Evolutionary conservation across 768 basidiomycete species (phyloP).

Genomic region (Suillus weaverae): DNA sequence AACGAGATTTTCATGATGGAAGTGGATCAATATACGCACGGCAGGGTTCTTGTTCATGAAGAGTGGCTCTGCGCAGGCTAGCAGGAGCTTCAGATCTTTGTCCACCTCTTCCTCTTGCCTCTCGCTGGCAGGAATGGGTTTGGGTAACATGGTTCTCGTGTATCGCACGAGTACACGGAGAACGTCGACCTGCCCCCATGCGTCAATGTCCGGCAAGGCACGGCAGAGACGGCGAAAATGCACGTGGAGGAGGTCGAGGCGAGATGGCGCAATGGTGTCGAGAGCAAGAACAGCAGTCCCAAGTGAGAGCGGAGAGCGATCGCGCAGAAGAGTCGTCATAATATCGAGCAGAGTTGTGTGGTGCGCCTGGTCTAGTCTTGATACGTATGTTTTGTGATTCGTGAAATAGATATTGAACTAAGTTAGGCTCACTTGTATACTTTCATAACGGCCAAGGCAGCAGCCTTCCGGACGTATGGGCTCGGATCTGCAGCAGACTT

Average conservation of each 20-base stretch:
- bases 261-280: constrained; percentile 80
- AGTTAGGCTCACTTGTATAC: constrained; percentile 63
- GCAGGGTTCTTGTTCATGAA: constrained; percentile 88
- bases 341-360: constrained; percentile 70
- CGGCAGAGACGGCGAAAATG: constrained; percentile 86
- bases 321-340: constrained; percentile 62
- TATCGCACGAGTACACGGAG: constrained; percentile 81
- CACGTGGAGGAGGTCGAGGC: constrained; percentile 83
- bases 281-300: constrained; percentile 88
- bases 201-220: constrained; percentile 87
- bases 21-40: constrained; percentile 43
- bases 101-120: constrained; percentile 65
- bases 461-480: constrained; percentile 93
- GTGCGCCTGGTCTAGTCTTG: constrained; percentile 73
- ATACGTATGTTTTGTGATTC: constrained; percentile 1
- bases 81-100: constrained; percentile 71
- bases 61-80: constrained; percentile 71
- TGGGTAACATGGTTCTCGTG: constrained; percentile 77
- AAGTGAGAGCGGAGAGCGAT: constrained; percentile 83
- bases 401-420: constrained; percentile 6
- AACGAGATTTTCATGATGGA: not conserved
- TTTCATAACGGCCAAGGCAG: constrained; percentile 87
- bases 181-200: constrained; percentile 91
- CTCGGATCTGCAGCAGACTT: constrained; percentile 91
- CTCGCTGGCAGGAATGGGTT: constrained; percentile 44